phyloP scores from a whole-genome alignment of 2,329 filamentous ascomycete genomes.

The Sordariomycetes sp. region DNA sequence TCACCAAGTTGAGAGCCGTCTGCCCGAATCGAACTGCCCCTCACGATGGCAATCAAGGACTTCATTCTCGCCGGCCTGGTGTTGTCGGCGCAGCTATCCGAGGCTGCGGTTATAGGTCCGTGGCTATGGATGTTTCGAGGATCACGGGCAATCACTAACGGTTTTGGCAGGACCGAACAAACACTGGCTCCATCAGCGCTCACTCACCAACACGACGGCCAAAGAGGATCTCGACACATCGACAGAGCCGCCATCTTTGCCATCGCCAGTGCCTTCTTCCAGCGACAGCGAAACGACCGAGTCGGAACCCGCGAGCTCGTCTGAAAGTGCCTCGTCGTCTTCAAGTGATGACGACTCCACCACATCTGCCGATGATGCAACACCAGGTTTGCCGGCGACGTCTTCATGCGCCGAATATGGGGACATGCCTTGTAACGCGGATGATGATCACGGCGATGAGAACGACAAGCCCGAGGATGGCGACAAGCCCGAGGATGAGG shows the following conservation, averaged over 20 bases:
- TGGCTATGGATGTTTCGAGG: background rate
- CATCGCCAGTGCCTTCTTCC: background rate
- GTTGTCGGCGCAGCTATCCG: background rate
- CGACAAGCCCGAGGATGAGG: too few relatives aligned
- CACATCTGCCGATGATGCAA: background rate
- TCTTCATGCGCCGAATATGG: background rate
- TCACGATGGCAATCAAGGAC: background rate
- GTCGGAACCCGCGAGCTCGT: background rate
- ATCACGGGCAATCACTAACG: background rate
- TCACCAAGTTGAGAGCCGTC: background rate
- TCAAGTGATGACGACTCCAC: background rate
- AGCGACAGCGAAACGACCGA: background rate
- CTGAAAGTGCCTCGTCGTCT: background rate
- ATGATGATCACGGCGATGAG: too few relatives aligned
- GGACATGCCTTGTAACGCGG: too few relatives aligned
- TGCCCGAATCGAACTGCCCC: background rate
- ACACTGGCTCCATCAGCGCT: background rate
- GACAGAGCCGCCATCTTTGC: background rate
- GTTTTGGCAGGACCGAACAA: background rate
- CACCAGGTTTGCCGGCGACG: background rate
- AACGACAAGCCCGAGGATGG: too few relatives aligned
- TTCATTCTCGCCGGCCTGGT: background rate
- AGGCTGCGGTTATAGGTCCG: slow-evolving; percentile 1
- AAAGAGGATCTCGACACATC: background rate
- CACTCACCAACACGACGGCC: background rate